These are phyloP conservation scores for Chiua virens DNA, from an alignment of 768 basidiomycete genomes.

Conservation along the genomic window DNA sequence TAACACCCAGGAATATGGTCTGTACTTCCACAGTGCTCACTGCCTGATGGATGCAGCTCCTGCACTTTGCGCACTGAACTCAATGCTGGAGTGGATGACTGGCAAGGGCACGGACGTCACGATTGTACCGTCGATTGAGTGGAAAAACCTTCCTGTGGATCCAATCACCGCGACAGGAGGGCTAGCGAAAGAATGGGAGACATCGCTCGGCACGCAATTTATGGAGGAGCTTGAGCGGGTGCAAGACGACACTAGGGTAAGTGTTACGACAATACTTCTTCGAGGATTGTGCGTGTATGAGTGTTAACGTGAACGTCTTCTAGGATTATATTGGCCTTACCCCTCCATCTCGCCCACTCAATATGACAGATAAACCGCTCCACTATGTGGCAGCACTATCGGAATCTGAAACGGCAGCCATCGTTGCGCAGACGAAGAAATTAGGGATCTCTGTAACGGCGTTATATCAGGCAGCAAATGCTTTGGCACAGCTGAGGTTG, in stretches of 20 bases:
- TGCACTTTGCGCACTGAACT: conserved; percentile 18
- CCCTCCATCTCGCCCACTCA: conserved; percentile 5
- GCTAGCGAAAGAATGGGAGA: conserved; percentile 14
- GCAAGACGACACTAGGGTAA: conserved; percentile 2
- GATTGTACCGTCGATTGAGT: conserved; percentile 18
- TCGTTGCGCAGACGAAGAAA: conserved; percentile 10
- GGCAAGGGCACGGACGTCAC: conserved; percentile 7
- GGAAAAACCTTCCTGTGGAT: conserved; percentile 27
- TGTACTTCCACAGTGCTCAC: conserved; percentile 26
- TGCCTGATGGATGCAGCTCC: conserved; percentile 23
- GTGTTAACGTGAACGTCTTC: neutral
- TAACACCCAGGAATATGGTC: conserved; percentile 9
- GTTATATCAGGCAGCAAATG: conserved; percentile 23
- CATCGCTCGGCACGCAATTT: conserved; percentile 7
- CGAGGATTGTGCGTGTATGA: neutral
- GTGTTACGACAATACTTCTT: neutral
- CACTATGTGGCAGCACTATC: neutral
- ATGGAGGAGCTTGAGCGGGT: conserved; percentile 11
- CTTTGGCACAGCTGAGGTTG: conserved; percentile 22
- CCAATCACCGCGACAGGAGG: conserved; percentile 28
- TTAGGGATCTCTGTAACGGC: conserved; percentile 12
- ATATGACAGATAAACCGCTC: conserved; percentile 11
- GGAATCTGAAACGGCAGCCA: conserved; percentile 10
- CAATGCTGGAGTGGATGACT: conserved; percentile 24
- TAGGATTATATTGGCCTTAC: conserved; percentile 10